Evolutionary conservation across 805 yeast genomes (phyloP), one percentile per base, ranked within the genome.

Genomic region (Clavispora phyllophila): DNA sequence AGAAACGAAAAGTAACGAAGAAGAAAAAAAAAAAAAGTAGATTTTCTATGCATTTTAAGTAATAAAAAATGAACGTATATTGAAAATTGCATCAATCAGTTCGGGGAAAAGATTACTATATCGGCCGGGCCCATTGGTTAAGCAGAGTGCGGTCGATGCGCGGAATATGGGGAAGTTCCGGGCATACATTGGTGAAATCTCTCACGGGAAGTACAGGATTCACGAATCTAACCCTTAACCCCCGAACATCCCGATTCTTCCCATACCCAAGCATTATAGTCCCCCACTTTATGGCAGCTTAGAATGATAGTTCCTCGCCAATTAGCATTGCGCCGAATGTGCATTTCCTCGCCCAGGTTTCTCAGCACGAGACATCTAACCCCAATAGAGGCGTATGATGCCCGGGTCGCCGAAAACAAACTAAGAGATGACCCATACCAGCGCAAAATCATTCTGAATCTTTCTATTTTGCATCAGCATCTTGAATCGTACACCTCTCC

Each of bases 351-450:
- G 13, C 9, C 31, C 23, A 29, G 20, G 4, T 17, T 18, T 37
- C 24, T 29, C n/a, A 29, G 33, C 29, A 23, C 39, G 15, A 36
- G 36, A 29, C 20, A 14, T 22, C 35, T 28, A 14, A 22, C 27
- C 32, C 85, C 84, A 1, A 45, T 81, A 9, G 67, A 72, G 43
- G 76, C 73, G 44, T 81, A 81, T 49, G 72, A 80, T 42, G 45
- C 63, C 32, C 58, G 73, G 22, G 79, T 80, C 3, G 57, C 66
- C n/a, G 37, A 61, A 12, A 81, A 82, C 0, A 67, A 65, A 43
- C 64, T 85, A 19, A 70, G 78, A 44, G 86, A 84, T 53, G 99
- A 91, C 58, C 79, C 78, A 17, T 83, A 83, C 60, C 98, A 91
- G 63, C 72, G 96, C 32, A 75, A 78, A 24, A 84, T 88, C 43